These are phyloP conservation scores for Russula foetens DNA, from an alignment of 768 basidiomycete species.

Conservation along the genomic window DNA sequence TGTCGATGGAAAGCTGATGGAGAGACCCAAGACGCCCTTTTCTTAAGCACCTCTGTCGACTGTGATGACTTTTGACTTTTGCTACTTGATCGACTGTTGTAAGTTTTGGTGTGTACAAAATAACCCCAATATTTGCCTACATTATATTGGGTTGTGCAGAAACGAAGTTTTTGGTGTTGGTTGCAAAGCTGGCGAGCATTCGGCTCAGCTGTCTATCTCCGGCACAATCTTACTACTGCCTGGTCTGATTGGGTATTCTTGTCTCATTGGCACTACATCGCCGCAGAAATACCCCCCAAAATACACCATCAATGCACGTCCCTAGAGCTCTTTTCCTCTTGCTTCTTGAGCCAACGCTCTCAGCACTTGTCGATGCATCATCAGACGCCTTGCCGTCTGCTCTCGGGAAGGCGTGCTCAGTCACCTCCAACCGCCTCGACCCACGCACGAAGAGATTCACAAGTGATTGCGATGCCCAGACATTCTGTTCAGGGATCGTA, in stretches of 20 bases:
- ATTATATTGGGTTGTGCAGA: too few relatives aligned
- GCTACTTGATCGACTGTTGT: not conserved
- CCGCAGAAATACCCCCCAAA: not conserved
- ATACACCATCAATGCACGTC: not conserved
- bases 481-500: constrained; percentile 11
- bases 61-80: not conserved
- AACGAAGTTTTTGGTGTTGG: not conserved
- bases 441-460: constrained; percentile 14
- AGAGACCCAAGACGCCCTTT: constrained; percentile 21
- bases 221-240: not conserved
- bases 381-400: not conserved
- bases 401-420: constrained; percentile 11
- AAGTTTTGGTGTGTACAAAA: not conserved
- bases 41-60: not conserved
- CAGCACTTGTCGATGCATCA: not conserved
- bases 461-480: constrained; percentile 17
- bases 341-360: not conserved
- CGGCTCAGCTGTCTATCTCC: not conserved
- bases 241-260: not conserved
- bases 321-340: not conserved
- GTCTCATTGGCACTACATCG: not conserved
- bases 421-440: constrained; percentile 14
- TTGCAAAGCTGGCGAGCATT: not conserved
- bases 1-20: constrained; percentile 47
- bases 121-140: too few relatives aligned